Base-by-base conservation (phyloP, 768 basidiomycete genomes). In the Rhizopogon sp. region DNA sequence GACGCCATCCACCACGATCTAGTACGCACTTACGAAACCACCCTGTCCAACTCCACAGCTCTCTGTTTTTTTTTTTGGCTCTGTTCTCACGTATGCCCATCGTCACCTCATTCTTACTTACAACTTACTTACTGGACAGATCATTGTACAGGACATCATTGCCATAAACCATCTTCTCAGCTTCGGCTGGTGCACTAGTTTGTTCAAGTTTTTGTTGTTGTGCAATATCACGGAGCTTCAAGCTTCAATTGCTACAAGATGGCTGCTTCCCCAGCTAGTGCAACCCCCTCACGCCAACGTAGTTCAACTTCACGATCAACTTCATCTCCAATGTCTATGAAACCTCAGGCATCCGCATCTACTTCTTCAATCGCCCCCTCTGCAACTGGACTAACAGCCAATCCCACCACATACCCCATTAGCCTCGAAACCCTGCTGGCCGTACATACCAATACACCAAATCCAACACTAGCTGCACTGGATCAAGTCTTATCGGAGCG, bases 401-500 rank as follows among this genome's bases (percentile, higher is more conserved):
- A 53, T 50, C 56, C 61, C 29, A 62, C 70, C 3, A 62, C 68
- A 39, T 55, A 60, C 47, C 69, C 78, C 5, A 68, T 83, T 55
- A 72, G 83, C 5, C 65, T 79, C 50, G 83, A 85, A 3, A 62
- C 75, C 16, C 74, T 88, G 52, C 76, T 91, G 60, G 70, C 76
- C 42, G 69, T 77, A 28, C 79, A 90, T 61, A 75, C 80, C 6
- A 63, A 69, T 20, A 71, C 80, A 1, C 67, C 77, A 45, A 81
- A 85, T 70, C 84, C 84, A 40, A 76, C 60, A 43, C 67, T 69
- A 42, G 71, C 68, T 37, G 92, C 93, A 3, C 79, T 96, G 29
- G 90, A 93, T 25, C 81, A 84, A 55, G 82, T 85, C 7, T 75
- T 96, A 28, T 77, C 77, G 14, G 94, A 98, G 64, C 82, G 93